phyloP scores from a whole-genome alignment of 768 basidiomycete species.

The Sporobolomyces pararoseus region DNA sequence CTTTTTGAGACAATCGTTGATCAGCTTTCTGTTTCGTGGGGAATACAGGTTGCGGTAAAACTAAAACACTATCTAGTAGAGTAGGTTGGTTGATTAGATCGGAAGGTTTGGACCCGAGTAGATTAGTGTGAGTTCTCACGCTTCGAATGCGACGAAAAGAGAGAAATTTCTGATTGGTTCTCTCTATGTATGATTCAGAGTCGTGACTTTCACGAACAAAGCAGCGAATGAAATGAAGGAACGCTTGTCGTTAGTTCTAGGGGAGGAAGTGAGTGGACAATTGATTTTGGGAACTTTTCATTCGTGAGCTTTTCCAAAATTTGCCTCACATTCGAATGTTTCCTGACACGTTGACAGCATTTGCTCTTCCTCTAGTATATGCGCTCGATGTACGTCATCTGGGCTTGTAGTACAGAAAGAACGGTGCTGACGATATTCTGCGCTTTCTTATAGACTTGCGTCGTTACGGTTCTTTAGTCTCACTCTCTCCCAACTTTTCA shows the following conservation, averaged over 20 bases:
- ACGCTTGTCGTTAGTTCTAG: constrained; percentile 65
- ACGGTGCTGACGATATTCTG: not conserved
- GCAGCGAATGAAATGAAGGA: constrained; percentile 81
- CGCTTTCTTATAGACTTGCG: constrained; percentile 58
- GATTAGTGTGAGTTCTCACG: constrained; percentile 44
- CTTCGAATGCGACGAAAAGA: constrained; percentile 28
- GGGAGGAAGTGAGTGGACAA: constrained; percentile 57
- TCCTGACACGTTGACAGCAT: no score
- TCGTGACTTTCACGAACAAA: constrained; percentile 66
- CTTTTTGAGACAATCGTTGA: no score
- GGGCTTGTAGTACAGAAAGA: no score
- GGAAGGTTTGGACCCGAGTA: constrained; percentile 44
- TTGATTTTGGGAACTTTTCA: constrained; percentile 54
- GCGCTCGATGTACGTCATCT: not conserved
- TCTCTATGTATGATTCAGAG: constrained; percentile 8
- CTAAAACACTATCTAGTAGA: constrained; percentile 50
- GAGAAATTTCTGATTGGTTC: not conserved
- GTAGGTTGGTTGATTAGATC: constrained; percentile 50
- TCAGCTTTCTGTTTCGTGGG: no score
- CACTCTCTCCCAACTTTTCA: constrained; percentile 68
- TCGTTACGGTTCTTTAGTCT: constrained; percentile 60
- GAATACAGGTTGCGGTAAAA: constrained; percentile 46
- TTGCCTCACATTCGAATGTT: not conserved
- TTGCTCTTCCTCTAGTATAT: not conserved
- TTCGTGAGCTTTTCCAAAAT: constrained; percentile 9